Base-by-base conservation (phyloP, 2,329 filamentous ascomycete species). In the Pseudogymnoascus sp. region DNA sequence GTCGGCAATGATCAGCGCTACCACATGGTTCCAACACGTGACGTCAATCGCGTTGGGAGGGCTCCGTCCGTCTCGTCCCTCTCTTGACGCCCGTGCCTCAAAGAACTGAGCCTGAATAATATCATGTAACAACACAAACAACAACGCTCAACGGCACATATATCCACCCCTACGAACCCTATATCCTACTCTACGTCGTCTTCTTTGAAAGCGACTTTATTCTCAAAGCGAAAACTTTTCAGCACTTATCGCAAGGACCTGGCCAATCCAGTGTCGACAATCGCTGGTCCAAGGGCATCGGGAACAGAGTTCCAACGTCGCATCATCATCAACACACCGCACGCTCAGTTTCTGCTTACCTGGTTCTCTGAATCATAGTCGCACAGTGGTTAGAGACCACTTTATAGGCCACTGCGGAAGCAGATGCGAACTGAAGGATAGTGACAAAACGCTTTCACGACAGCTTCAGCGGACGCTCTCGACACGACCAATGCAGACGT, bases 71-170 rank as follows among this genome's bases (percentile, higher is more conserved):
- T 52, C 45, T 52, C 45, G 45, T 52, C 45, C 45, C 45, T 52
- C 45, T 52, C 45, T 33, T 52, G 26, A 30, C 45, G 45, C 15
- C 45, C 45, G 45, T 52, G 45, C 45, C 45, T 52, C 45, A 52
- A 52, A 52, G 45, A 52, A 52, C 45, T 52, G 45, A 52, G 45
- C 45, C 26, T 52, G 45, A 52, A 33, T 52, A 52, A 52, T 52
- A 52, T 52, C 45, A 52, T 52, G 45, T 33, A 52, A 52, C 45
- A 52, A 52, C 26, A 52, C 45, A 52, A 52, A 52, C 45, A n/a
- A 52, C 45, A 3, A 30, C 45, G 45, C 45, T 52, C 45, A 52
- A 52, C 26, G 30, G 6, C 45, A 52, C 45, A 12, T 26, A 33
- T 52, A 52, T 19, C 26, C 45, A 30, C 26, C 26, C 15, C 26